Evolutionary conservation across 2,329 filamentous ascomycete species (phyloP).

Genomic region (Metarhizium anisopliae): DNA sequence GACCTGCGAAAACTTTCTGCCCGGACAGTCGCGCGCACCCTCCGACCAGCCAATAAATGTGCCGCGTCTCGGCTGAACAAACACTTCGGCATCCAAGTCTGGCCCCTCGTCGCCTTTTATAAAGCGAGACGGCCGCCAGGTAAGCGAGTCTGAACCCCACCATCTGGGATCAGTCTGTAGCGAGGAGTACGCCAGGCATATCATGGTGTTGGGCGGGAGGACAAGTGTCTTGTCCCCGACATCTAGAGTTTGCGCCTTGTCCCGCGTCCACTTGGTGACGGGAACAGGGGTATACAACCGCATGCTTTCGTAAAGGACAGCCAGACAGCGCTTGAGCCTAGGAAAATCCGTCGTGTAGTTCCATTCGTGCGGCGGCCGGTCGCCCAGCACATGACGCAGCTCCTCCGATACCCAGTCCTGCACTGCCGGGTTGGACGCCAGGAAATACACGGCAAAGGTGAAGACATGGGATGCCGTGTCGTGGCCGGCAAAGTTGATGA

Average conservation of each 20-base stretch:
- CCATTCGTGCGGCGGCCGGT: constrained; percentile 13
- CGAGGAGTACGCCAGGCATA: background rate
- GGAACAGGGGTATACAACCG: constrained; percentile 29
- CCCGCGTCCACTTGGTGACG: constrained; percentile 15
- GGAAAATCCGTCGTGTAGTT: constrained; percentile 29
- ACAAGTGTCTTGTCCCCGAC: constrained; percentile 3
- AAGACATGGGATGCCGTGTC: constrained; percentile 40
- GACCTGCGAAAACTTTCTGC: constrained; percentile 16
- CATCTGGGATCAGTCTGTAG: constrained; percentile 2
- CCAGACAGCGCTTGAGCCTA: constrained; percentile 28
- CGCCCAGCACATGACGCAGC: constrained; percentile 12
- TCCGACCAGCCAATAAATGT: constrained; percentile 19
- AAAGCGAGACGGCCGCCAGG: constrained; percentile 5
- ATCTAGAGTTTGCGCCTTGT: constrained; percentile 3
- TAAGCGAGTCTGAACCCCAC: constrained; percentile 3
- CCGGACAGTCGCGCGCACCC: constrained; percentile 10
- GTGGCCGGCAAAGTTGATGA: constrained; percentile 41
- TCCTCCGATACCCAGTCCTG: constrained; percentile 37
- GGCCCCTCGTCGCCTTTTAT: constrained; percentile 21
- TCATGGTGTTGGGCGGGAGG: background rate
- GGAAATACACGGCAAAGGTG: constrained; percentile 30
- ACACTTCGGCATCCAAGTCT: constrained; percentile 17
- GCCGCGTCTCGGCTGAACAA: background rate
- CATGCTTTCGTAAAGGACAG: constrained; percentile 32
- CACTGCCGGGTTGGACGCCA: constrained; percentile 33